Conservation (phyloP, 179 eudicot species). For the Silene noctiflora region DNA sequence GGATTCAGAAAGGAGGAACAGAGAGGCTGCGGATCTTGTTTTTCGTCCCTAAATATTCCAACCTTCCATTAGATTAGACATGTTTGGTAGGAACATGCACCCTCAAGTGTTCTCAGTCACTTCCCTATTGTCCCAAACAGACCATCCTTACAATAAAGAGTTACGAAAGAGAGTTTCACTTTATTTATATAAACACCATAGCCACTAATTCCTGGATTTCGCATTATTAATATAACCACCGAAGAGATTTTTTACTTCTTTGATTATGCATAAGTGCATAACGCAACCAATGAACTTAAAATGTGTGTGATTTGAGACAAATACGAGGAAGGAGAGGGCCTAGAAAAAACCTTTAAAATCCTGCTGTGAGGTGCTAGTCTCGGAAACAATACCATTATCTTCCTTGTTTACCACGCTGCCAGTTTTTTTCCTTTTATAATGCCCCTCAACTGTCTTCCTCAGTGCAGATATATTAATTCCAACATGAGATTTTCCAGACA, state of each 20-base stretch:
- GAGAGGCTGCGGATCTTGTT: too few relatives aligned
- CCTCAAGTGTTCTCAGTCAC: too few relatives aligned
- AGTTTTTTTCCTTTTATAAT: constrained; percentile 38
- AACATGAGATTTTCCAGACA: constrained; percentile 52
- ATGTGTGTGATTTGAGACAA: not conserved
- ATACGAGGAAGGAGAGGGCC: not conserved
- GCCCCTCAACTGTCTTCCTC: constrained; percentile 53
- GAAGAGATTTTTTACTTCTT: not conserved
- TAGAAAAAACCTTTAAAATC: constrained; percentile 43
- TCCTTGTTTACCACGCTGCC: constrained; percentile 33
- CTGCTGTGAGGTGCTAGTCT: constrained; percentile 26
- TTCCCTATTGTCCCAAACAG: not conserved
- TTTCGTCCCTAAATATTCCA: too few relatives aligned
- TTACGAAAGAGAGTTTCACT: not conserved
- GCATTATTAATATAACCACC: not conserved
- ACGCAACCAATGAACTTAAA: not conserved
- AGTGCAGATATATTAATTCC: constrained; percentile 44
- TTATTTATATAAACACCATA: not conserved
- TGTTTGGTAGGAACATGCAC: too few relatives aligned
- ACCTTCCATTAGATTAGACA: too few relatives aligned
- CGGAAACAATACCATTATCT: constrained; percentile 23
- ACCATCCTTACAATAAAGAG: not conserved
- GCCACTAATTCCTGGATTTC: not conserved
- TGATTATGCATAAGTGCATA: constrained; percentile 4
- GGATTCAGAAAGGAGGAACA: too few relatives aligned